Percentiles rank a stretch among this genome's conserved stretches.
These are phyloP conservation scores for Triticum aestivum DNA, from an alignment of 176 grass and related monocot species.

Conservation along the genomic window DNA sequence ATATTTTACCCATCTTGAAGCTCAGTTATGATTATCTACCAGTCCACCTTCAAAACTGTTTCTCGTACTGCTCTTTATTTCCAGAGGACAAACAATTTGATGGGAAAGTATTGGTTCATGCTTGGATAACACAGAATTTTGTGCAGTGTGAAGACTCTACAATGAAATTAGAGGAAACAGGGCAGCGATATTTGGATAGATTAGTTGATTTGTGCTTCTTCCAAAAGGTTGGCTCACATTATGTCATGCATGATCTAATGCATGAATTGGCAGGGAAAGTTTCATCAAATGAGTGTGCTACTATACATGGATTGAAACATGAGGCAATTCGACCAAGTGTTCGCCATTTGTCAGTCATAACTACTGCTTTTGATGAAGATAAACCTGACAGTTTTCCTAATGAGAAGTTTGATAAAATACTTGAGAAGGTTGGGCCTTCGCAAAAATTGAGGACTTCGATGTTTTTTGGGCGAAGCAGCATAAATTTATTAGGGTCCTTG, in stretches of 20 bases:
- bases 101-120: too few relatives aligned
- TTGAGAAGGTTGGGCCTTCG: background rate
- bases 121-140: slow-evolving; percentile 52
- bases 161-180: slow-evolving; percentile 19
- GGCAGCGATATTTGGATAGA: background rate
- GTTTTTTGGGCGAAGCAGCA: background rate
- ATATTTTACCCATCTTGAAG: slow-evolving; percentile 8
- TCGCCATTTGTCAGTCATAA: slow-evolving; percentile 32
- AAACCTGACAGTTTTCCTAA: background rate
- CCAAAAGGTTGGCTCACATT: background rate
- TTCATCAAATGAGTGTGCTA: background rate
- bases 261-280: slow-evolving; percentile 28
- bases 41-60: slow-evolving; percentile 9
- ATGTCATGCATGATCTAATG: slow-evolving; percentile 33
- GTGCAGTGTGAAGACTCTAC: background rate
- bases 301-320: background rate
- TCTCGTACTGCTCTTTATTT: slow-evolving; percentile 14
- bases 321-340: background rate
- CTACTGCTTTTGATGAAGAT: background rate
- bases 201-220: slow-evolving; percentile 16
- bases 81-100: slow-evolving; percentile 17
- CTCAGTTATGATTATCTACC: slow-evolving; percentile 31
- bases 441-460: slow-evolving; percentile 36
- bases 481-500: background rate
- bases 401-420: background rate